phyloP scores from a whole-genome alignment of 2,329 filamentous ascomycete genomes.

The Pseudogymnoascus sp. region DNA sequence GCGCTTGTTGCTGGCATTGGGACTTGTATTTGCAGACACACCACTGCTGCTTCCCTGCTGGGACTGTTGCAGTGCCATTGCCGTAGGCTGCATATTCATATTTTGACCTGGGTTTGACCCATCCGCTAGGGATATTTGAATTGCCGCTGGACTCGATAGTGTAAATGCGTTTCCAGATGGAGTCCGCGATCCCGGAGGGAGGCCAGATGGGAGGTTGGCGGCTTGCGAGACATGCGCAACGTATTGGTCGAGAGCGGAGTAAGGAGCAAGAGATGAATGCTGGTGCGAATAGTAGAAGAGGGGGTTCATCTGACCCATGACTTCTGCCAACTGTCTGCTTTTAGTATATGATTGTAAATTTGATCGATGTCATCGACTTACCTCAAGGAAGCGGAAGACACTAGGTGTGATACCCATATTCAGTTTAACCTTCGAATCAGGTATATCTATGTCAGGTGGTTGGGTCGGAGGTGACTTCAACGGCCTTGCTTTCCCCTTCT shows the following conservation, averaged over 20 bases:
- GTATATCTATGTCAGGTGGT: conserved; percentile 56
- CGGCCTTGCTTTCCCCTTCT: conserved; percentile 53
- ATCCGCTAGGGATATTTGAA: conserved; percentile 51
- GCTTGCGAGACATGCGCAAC: conserved; percentile 39
- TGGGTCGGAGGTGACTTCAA: conserved; percentile 53
- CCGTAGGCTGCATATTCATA: conserved; percentile 56
- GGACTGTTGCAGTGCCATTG: conserved; percentile 61
- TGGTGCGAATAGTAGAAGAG: conserved; percentile 52
- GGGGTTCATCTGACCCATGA: conserved; percentile 60
- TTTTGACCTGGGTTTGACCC: conserved; percentile 50
- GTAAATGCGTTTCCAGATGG: conserved; percentile 11
- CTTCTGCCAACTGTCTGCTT: conserved; percentile 50
- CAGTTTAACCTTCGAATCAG: conserved; percentile 48
- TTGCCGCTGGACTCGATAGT: conserved; percentile 45
- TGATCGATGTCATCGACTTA: conserved; percentile 23
- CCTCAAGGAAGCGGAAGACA: conserved; percentile 60
- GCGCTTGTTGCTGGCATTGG: conserved; percentile 33
- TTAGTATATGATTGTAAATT: conserved; percentile 22
- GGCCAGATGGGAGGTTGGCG: conserved; percentile 14
- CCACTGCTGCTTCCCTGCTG: conserved; percentile 62
- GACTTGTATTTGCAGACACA: conserved; percentile 56
- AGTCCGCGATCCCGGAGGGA: neutral
- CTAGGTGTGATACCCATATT: conserved; percentile 53
- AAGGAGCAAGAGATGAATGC: conserved; percentile 49
- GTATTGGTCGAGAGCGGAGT: conserved; percentile 54